Base-by-base conservation (phyloP, 495 filamentous ascomycete genomes). In the Staphylotrichum longicolle region DNA sequence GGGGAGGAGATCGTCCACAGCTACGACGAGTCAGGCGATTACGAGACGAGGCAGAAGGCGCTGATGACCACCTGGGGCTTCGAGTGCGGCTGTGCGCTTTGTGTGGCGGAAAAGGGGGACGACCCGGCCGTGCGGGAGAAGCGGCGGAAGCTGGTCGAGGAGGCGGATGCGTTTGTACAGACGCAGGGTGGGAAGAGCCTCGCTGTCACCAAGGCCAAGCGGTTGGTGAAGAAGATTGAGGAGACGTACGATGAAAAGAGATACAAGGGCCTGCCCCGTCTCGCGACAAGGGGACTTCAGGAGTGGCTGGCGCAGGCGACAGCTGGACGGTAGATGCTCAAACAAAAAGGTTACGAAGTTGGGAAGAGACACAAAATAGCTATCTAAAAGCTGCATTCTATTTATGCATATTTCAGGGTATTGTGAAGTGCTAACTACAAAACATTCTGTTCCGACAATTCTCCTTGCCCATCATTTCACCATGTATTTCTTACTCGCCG, bases 221-320 rank as follows among this genome's bases (percentile, higher is more conserved):
- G 56, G 1, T 11, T 58, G 34, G n/a, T n/a, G 2, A 32, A 30
- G 56, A 32, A 44, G n/a, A 50, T 58, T 12, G 45, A 58, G 14
- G 46, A 58, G 34, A 58, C 56, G 5, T 58, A 58, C 7, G 56
- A 50, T 9, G 56, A 41, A 10, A 10, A 58, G 46, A 49, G 45
- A 12, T 58, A 58, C 9, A 27, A 20, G 20, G 56, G 56, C 5
- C 10, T 58, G 37, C 56, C 56, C 0, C 20, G 45, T 2, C 46
- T 50, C 14, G 56, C 56, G 20, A 39, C 15, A 2, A 4, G n/a
- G 10, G 12, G 45, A 14, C 14, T 58, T 12, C 45, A 39, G 35
- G 45, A 49, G 34, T 58, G 56, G 56, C 56, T 58, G 11, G 35
- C 34, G 3, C 41, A 7, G 14, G 46, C 45, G 9, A 39, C 42